phyloP scores from a whole-genome alignment of 768 basidiomycete species.

The Tylopilus sp. region DNA sequence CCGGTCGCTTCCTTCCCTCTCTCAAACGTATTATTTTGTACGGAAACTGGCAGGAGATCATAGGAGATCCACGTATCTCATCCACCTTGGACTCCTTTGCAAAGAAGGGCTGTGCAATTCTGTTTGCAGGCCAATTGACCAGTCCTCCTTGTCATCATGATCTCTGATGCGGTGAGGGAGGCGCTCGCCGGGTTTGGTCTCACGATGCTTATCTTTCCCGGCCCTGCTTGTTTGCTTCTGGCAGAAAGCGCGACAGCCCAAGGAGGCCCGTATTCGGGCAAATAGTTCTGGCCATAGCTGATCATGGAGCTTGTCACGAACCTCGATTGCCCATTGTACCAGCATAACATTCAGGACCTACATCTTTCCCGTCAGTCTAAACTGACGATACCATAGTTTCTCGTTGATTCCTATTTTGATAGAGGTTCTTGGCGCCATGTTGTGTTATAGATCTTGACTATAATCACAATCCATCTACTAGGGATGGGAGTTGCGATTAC shows the following conservation, averaged over 20 bases:
- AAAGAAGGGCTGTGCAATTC: slow-evolving; percentile 32
- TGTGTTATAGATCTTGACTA: background rate
- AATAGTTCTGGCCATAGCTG: no score
- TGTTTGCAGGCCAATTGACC: slow-evolving; percentile 14
- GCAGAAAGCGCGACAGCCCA: no score
- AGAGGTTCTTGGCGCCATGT: background rate
- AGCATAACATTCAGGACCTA: background rate
- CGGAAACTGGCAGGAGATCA: slow-evolving; percentile 49
- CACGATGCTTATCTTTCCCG: background rate
- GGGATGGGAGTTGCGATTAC: no score
- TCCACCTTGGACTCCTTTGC: slow-evolving; percentile 29
- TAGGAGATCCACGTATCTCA: slow-evolving; percentile 37
- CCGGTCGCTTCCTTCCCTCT: slow-evolving; percentile 40
- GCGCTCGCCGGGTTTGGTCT: background rate
- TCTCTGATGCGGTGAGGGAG: slow-evolving; percentile 10
- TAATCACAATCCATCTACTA: no score
- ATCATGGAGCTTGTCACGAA: no score
- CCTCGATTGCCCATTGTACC: background rate
- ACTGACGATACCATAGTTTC: background rate
- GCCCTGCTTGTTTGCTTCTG: no score
- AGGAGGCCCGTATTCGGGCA: no score
- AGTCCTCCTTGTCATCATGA: slow-evolving; percentile 20
- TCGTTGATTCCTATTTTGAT: background rate
- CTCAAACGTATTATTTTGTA: slow-evolving; percentile 46
- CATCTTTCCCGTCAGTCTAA: background rate